phyloP scores from a whole-genome alignment of 768 basidiomycete species.

The Floccularia luteovirens region DNA sequence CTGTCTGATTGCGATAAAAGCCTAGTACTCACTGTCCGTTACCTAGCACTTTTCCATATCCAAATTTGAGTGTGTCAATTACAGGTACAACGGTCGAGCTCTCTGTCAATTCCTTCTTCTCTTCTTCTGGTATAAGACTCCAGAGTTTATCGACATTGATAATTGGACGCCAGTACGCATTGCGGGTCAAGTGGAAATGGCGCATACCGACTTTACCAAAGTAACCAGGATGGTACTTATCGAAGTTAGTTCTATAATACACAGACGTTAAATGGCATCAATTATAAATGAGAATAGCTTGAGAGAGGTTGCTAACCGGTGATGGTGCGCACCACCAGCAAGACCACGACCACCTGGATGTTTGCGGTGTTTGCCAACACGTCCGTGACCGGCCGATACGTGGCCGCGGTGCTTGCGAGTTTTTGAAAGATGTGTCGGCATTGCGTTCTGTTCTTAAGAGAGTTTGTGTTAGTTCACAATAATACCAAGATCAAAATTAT shows the following conservation, averaged over 20 bases:
- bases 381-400: conserved; percentile 99
- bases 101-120: conserved; percentile 72
- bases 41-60: conserved; percentile 92
- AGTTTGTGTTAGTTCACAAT: conserved; percentile 10
- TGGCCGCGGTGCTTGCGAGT: conserved; percentile 99
- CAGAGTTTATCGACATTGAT: conserved; percentile 99
- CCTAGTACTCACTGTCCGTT: conserved; percentile 75
- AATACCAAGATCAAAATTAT: conserved; percentile 12
- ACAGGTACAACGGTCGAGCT: conserved; percentile 86
- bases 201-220: conserved; percentile 99
- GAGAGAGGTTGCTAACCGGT: conserved; percentile 73
- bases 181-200: conserved; percentile 92
- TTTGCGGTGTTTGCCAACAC: conserved; percentile 99
- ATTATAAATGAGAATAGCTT: no score
- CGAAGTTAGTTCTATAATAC: conserved; percentile 77
- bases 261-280: no score
- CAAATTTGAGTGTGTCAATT: conserved; percentile 77
- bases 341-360: conserved; percentile 99
- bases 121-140: conserved; percentile 79
- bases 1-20: background rate
- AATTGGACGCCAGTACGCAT: conserved; percentile 85
- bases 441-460: conserved; percentile 33
- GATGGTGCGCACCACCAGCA: conserved; percentile 99
- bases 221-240: conserved; percentile 99
- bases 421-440: conserved; percentile 96